Conservation (phyloP, 495 filamentous ascomycete species). For the Penicillium samsonianum region DNA sequence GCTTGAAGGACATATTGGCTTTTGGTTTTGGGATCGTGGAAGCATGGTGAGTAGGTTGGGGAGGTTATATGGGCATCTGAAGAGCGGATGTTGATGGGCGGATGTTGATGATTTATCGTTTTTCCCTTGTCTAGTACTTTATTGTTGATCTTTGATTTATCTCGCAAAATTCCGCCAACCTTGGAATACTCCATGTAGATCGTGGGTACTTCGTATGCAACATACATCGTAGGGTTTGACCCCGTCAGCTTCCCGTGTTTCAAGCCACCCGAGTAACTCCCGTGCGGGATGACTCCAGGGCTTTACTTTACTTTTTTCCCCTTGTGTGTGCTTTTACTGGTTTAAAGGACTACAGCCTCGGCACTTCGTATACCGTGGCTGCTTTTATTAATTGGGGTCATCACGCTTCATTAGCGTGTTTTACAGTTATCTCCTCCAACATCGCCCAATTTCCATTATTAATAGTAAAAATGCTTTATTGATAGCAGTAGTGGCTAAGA, state of each 20-base stretch:
- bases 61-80: background rate
- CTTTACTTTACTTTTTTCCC: background rate
- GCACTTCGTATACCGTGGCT: background rate
- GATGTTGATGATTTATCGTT: background rate
- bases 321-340: background rate
- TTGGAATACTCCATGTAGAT: background rate
- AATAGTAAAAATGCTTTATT: too few species aligned
- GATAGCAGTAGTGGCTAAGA: too few species aligned
- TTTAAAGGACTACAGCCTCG: background rate
- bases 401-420: background rate
- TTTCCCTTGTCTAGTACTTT: background rate
- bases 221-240: background rate
- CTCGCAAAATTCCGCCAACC: background rate
- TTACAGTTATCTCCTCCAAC: slow-evolving; percentile 5
- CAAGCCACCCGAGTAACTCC: background rate
- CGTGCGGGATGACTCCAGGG: background rate
- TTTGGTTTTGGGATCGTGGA: background rate
- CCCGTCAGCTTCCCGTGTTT: background rate
- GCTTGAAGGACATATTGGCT: slow-evolving; percentile 16
- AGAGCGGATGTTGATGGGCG: background rate
- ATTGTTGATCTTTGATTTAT: background rate
- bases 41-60: background rate
- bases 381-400: background rate
- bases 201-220: too few species aligned
- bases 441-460: background rate